Conservation (phyloP, 225 moss, liverwort and hornwort genomes). For the Antitrichia curtipendula region DNA sequence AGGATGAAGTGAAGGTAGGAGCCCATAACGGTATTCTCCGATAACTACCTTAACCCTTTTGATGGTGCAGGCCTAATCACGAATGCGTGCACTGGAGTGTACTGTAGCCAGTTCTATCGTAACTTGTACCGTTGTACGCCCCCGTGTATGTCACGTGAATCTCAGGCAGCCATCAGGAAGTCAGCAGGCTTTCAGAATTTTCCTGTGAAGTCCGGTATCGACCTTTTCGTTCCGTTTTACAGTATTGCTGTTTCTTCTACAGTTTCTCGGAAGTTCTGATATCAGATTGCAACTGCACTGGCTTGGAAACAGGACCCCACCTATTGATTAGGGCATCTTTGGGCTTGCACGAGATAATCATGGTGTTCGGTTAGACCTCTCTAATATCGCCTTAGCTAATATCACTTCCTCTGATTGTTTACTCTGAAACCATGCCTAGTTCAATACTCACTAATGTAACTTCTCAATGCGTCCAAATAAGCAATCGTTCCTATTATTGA, state of each 20-base stretch:
- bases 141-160: neutral
- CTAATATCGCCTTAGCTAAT: neutral
- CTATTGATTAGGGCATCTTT: neutral
- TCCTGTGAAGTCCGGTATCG: neutral
- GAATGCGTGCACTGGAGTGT: neutral
- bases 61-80: neutral
- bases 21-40: slow-evolving; percentile 1
- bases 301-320: neutral
- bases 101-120: neutral
- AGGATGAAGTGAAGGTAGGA: neutral
- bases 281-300: neutral
- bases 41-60: neutral
- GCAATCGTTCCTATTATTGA: neutral
- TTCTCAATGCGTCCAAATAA: neutral
- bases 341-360: neutral
- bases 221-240: neutral
- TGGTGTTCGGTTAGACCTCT: neutral
- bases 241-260: neutral
- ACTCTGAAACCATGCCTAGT: neutral
- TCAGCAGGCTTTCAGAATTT: neutral
- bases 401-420: neutral
- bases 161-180: neutral
- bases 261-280: neutral
- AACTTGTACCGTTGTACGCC: neutral
- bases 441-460: neutral